phyloP scores from a whole-genome alignment of 345 rosid species.

The Angophora floribunda region DNA sequence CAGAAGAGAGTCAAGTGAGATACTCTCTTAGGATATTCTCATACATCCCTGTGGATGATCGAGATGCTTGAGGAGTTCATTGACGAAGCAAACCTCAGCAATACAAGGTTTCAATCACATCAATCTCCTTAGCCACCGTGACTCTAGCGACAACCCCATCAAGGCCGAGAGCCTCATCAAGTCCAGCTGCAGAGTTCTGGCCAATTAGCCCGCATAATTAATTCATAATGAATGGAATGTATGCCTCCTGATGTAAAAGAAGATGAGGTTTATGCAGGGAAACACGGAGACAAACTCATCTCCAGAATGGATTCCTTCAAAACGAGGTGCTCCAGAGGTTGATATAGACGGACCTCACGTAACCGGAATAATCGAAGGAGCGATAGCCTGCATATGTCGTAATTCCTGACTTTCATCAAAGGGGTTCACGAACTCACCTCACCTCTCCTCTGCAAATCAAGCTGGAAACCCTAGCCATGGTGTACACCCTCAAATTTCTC shows the following conservation, averaged over 20 bases:
- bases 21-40: slow-evolving; percentile 11
- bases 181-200: background rate
- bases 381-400: background rate
- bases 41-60: too few species aligned
- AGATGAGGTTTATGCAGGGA: background rate
- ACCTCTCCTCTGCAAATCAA: background rate
- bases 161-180: background rate
- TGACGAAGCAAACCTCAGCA: too few species aligned
- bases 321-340: background rate
- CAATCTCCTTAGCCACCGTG: background rate
- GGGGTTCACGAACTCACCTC: background rate
- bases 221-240: background rate
- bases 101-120: slow-evolving; percentile 11
- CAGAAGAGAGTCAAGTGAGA: background rate
- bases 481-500: background rate
- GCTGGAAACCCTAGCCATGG: background rate
- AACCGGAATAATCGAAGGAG: background rate
- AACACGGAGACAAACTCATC: too few species aligned
- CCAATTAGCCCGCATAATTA: background rate
- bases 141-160: background rate
- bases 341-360: background rate
- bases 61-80: too few species aligned
- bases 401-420: accelerated
- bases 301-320: background rate
- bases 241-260: background rate